phyloP scores from a whole-genome alignment of 352 stramenopile genomes.

The Pythium dissimile region DNA sequence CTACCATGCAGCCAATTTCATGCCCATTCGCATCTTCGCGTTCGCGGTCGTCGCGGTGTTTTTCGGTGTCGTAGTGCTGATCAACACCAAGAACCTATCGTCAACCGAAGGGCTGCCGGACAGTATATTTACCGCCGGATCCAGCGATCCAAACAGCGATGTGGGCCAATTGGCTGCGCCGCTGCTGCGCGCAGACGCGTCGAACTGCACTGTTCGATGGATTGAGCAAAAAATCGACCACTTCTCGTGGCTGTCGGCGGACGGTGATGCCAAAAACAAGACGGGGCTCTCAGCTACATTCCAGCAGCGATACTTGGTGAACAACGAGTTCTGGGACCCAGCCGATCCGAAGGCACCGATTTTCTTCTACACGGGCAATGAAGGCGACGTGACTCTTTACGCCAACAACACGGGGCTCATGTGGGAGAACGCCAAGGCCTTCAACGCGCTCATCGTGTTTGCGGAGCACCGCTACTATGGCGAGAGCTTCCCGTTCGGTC shows the following conservation, averaged over 20 bases:
- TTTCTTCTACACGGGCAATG: constrained; percentile 95
- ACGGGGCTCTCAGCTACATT: constrained; percentile 48
- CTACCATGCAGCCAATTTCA: constrained; percentile 14
- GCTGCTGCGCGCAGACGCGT: constrained; percentile 41
- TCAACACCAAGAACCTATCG: constrained; percentile 66
- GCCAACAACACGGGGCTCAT: constrained; percentile 94
- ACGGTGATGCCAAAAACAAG: constrained; percentile 17
- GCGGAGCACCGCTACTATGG: constrained; percentile 97
- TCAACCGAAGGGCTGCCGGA: constrained; percentile 37
- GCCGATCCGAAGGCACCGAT: constrained; percentile 64
- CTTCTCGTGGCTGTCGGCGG: constrained; percentile 61
- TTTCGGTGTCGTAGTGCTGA: constrained; percentile 62
- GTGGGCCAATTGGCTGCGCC: neutral
- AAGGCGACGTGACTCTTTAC: constrained; percentile 93
- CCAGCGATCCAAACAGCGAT: neutral
- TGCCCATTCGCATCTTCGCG: constrained; percentile 41
- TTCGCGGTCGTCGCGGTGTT: constrained; percentile 44
- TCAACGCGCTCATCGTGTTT: constrained; percentile 92
- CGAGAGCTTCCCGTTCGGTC: constrained; percentile 77
- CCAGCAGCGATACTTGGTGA: constrained; percentile 88
- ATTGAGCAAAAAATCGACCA: constrained; percentile 90
- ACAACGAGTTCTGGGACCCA: constrained; percentile 80
- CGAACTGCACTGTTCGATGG: constrained; percentile 83
- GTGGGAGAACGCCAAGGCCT: constrained; percentile 89
- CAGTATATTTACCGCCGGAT: constrained; percentile 27